Conservation (phyloP, 106 monocot genomes). For the Amphibolis antarctica region DNA sequence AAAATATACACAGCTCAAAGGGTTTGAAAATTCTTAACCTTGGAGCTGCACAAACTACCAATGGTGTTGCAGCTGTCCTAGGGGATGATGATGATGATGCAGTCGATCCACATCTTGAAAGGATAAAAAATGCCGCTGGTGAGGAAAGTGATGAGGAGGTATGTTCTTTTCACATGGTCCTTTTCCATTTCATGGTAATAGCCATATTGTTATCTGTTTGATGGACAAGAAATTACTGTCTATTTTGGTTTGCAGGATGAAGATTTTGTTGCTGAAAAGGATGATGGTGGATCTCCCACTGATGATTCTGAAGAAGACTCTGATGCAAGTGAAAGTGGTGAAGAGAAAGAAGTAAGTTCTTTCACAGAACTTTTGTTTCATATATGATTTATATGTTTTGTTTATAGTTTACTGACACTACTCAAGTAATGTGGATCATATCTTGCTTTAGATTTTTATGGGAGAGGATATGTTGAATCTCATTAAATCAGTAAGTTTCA, state of each 20-base stretch:
- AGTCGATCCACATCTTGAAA: slow-evolving; percentile 92
- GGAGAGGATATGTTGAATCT: too few relatives aligned
- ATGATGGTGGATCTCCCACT: slow-evolving; percentile 95
- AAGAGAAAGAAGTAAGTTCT: slow-evolving; percentile 47
- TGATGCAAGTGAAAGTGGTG: slow-evolving; percentile 84
- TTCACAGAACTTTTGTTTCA: not conserved
- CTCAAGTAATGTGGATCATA: too few relatives aligned
- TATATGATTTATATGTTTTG: too few relatives aligned
- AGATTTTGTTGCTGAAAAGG: slow-evolving; percentile 95
- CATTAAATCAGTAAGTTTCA: too few relatives aligned
- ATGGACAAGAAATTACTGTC: not conserved
- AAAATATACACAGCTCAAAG: slow-evolving; percentile 50
- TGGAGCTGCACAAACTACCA: slow-evolving; percentile 48
- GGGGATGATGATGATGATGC: slow-evolving; percentile 69
- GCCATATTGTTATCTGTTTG: not conserved
- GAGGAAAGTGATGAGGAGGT: slow-evolving; percentile 99
- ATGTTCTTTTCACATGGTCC: not conserved
- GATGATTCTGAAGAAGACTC: slow-evolving; percentile 88
- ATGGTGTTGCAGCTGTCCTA: slow-evolving; percentile 67
- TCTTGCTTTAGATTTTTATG: too few relatives aligned
- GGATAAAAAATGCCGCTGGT: slow-evolving; percentile 69
- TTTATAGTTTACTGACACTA: too few relatives aligned
- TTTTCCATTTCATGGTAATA: not conserved
- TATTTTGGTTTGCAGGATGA: slow-evolving; percentile 50
- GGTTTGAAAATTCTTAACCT: slow-evolving; percentile 89